A percentile compares a stretch with the other conserved stretches of the same genome.
Evolutionary conservation across 139 green algal genomes (phyloP).

Genomic region (Micromonas pusilla): DNA sequence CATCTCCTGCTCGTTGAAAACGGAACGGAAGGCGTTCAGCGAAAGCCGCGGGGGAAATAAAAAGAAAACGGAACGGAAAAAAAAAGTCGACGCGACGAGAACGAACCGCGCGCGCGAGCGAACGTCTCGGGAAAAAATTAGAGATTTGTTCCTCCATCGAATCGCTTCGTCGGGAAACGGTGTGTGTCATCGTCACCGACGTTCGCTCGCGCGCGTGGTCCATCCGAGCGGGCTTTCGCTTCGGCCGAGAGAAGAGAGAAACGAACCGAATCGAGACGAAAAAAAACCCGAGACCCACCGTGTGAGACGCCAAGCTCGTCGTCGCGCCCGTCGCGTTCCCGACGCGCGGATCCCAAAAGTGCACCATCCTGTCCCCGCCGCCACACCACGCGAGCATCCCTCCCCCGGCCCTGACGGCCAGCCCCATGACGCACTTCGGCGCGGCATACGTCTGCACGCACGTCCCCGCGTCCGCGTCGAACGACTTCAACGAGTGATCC

Average conservation of each 20-base stretch:
- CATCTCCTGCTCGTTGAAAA: slow-evolving; percentile 51
- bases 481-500: slow-evolving; percentile 70
- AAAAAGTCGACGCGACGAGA: background rate
- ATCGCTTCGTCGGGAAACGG: background rate
- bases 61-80: background rate
- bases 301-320: background rate
- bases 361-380: slow-evolving; percentile 54
- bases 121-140: slow-evolving; percentile 28
- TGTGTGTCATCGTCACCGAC: slow-evolving; percentile 4
- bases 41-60: background rate
- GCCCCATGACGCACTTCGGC: slow-evolving; percentile 61
- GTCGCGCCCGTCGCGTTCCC: background rate
- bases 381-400: slow-evolving; percentile 59
- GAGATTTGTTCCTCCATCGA: slow-evolving; percentile 7
- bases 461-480: slow-evolving; percentile 51
- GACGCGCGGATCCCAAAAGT: slow-evolving; percentile 66
- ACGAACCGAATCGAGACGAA: background rate
- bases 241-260: background rate
- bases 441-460: slow-evolving; percentile 55
- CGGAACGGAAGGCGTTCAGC: too few species aligned
- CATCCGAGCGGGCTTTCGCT: too few species aligned
- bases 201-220: background rate
- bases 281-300: background rate
- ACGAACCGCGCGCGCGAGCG: too few species aligned
- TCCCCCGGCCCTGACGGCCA: slow-evolving; percentile 36